phyloP scores from a whole-genome alignment of 2,329 filamentous ascomycete genomes.

The Fusarium annulatum region DNA sequence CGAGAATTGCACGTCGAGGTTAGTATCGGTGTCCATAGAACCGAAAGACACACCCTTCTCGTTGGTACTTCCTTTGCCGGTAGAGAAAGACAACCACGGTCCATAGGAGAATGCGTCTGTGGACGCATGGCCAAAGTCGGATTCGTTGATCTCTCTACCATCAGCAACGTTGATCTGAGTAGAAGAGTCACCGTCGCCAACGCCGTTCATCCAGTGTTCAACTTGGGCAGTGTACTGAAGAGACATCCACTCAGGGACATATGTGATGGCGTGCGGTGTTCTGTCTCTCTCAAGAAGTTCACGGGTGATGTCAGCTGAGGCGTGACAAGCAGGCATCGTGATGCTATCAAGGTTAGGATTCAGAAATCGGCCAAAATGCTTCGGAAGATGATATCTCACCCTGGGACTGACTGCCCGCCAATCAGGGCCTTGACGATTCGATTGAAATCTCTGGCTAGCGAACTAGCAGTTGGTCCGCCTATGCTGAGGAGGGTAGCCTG shows the following conservation, averaged over 20 bases:
- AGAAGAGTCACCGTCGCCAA: constrained; percentile 28
- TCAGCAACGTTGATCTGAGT: constrained; percentile 23
- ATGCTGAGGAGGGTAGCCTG: constrained; percentile 2
- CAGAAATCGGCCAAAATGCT: neutral
- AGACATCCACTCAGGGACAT: constrained; percentile 30
- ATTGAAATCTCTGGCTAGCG: constrained; percentile 14
- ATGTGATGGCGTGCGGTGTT: constrained; percentile 32
- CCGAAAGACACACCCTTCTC: constrained; percentile 13
- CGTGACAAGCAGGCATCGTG: constrained; percentile 34
- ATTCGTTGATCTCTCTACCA: constrained; percentile 21
- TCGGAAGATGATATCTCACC: neutral
- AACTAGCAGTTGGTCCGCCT: constrained; percentile 17
- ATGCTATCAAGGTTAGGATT: constrained; percentile 16
- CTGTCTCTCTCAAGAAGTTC: constrained; percentile 21
- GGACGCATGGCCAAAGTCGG: constrained; percentile 30
- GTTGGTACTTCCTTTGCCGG: neutral
- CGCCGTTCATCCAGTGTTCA: constrained; percentile 34
- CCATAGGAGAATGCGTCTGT: constrained; percentile 32
- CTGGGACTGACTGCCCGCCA: constrained; percentile 13
- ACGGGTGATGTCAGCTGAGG: constrained; percentile 26
- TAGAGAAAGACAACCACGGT: constrained; percentile 26
- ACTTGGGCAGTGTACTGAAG: constrained; percentile 20
- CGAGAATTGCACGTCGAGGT: constrained; percentile 29
- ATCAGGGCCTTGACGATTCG: constrained; percentile 23
- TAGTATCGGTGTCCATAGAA: constrained; percentile 19